Evolutionary conservation across 208 protist species (phyloP), one percentile per base, ranked within the genome.

Genomic region (Trypanosoma vivax): DNA sequence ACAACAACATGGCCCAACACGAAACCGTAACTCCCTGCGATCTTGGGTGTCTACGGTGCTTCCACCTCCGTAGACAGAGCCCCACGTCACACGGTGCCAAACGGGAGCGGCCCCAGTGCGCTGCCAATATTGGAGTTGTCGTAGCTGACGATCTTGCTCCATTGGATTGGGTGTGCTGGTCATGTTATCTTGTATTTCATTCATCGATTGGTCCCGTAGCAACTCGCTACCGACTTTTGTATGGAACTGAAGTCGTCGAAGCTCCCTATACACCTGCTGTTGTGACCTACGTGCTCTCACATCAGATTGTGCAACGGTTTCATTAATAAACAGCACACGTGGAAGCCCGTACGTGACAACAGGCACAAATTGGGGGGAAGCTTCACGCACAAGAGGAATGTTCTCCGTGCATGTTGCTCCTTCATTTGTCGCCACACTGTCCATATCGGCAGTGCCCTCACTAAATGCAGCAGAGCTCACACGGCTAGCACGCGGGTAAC

Each of bases 271-370:
- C 40, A 76, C 50, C 16, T 72, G 70, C 27, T 73, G 37, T 13
- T 54, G 49, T 11, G 61, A 73, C 14, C 13, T 46, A n/a, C 48
- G 50, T 37, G 61, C 34, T 11, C 55, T 34, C 27, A 74, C 63
- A 58, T 90, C 82, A 0, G 61, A 39, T 14, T 31, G 56, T 24
- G 72, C 65, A 29, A 78, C 60, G 3, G 39, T 33, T 9, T 73
- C 60, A 46, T 70, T 61, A 13, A 81, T 61, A 58, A 72, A 84
- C 13, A 84, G 52, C 21, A 88, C 5, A 23, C 66, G 73, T 3
- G 79, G 74, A 23, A 81, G 53, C 0, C 83, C 83, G n/a, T 53
- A 57, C 13, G 75, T 47, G n/a, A 61, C 83, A 34, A 91, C 76
- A 28, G 83, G 79, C 21, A 80, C 7, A 9, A 62, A 35, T 25